Conservation (phyloP, 352 stramenopile genomes). For the Peronospora tabacina region DNA sequence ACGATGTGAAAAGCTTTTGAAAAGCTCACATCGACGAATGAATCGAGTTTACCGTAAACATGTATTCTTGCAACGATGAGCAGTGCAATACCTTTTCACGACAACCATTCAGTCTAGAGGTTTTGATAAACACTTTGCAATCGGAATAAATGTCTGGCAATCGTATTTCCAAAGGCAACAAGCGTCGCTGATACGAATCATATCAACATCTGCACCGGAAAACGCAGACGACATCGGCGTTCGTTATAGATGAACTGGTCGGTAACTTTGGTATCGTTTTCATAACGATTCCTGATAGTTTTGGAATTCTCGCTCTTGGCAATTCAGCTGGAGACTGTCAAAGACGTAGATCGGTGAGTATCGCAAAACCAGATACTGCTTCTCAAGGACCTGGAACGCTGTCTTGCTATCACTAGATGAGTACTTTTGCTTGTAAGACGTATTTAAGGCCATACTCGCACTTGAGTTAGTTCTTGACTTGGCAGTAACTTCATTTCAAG, state of each 20-base stretch:
- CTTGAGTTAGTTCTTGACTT: neutral
- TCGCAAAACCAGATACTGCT: constrained; percentile 7
- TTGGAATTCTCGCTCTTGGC: neutral
- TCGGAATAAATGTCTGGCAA: constrained; percentile 11
- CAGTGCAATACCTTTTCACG: too few species aligned
- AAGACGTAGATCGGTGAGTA: constrained; percentile 1
- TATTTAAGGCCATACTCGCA: constrained; percentile 8
- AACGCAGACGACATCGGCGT: constrained; percentile 21
- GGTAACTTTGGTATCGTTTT: constrained; percentile 9
- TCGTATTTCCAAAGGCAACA: constrained; percentile 3
- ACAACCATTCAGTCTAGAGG: too few species aligned
- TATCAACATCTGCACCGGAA: constrained; percentile 23
- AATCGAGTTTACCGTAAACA: too few species aligned
- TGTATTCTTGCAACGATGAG: too few species aligned
- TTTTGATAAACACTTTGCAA: constrained; percentile 6
- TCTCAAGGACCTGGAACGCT: constrained; percentile 6
- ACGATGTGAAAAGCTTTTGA: too few species aligned
- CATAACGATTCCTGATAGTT: neutral
- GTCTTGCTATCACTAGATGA: constrained; percentile 15
- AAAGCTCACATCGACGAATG: too few species aligned
- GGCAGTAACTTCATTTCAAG: constrained; percentile 10
- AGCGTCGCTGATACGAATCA: constrained; percentile 26
- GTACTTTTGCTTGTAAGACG: constrained; percentile 7
- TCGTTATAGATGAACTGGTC: constrained; percentile 17
- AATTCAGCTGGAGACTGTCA: constrained; percentile 5